phyloP scores from a whole-genome alignment of 202 grass and related monocot species.

The Schoenoplectus tabernaemontani region DNA sequence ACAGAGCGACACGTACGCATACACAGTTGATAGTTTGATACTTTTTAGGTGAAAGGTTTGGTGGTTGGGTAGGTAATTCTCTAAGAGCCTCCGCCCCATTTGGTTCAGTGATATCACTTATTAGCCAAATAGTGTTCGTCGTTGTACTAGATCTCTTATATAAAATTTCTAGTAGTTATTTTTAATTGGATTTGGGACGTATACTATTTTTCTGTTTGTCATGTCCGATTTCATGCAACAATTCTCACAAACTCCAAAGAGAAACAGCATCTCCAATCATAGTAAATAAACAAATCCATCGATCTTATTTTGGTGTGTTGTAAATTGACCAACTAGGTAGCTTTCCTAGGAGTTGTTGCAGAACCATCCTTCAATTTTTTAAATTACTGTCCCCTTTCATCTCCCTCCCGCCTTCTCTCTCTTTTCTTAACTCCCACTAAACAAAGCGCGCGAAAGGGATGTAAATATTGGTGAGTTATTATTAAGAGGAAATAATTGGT shows the following conservation, averaged over 20 bases:
- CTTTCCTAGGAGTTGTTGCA: conserved; percentile 28
- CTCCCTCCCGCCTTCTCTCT: background rate
- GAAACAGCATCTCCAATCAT: conserved; percentile 59
- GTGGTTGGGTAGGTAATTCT: conserved; percentile 26
- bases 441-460: conserved; percentile 25
- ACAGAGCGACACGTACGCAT: background rate
- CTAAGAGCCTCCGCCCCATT: conserved; percentile 12
- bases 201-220: conserved; percentile 11
- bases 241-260: conserved; percentile 46
- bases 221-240: conserved; percentile 38
- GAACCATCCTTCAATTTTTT: conserved; percentile 32
- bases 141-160: conserved; percentile 6
- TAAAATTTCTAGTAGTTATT: conserved; percentile 21
- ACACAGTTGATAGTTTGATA: conserved; percentile 15
- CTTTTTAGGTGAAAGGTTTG: conserved; percentile 14
- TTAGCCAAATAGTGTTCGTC: conserved; percentile 3
- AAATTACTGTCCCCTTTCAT: conserved; percentile 30
- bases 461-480: conserved; percentile 26
- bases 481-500: conserved; percentile 14
- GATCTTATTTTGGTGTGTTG: conserved; percentile 47
- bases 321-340: conserved; percentile 32
- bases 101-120: conserved; percentile 21
- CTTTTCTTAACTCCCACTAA: conserved; percentile 27
- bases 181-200: conserved; percentile 26
- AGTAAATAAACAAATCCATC: conserved; percentile 29